Evolutionary conservation across 2,329 filamentous ascomycete genomes (phyloP).

Genomic region (Arthrocladium fulminans): DNA sequence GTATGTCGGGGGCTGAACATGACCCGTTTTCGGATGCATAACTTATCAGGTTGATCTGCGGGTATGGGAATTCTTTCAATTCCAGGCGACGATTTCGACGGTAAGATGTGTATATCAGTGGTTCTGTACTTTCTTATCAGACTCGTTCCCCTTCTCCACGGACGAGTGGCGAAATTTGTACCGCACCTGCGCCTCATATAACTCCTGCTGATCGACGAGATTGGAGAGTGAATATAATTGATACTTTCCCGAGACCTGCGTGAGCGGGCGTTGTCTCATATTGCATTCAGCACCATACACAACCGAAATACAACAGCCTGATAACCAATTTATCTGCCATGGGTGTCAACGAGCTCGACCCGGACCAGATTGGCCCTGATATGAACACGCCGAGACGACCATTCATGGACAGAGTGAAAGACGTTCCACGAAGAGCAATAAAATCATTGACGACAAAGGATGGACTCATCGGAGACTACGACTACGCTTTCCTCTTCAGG

Average conservation of each 20-base stretch:
- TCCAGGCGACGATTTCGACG: not conserved
- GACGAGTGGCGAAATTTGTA: not conserved
- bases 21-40: not conserved
- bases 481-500: slow-evolving; percentile 81
- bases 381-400: slow-evolving; percentile 28
- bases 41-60: not conserved
- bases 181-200: not conserved
- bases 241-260: not conserved
- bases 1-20: not conserved
- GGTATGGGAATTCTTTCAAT: not conserved
- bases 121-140: not conserved
- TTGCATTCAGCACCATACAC: not conserved
- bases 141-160: not conserved
- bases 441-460: slow-evolving; percentile 42
- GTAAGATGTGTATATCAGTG: not conserved
- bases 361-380: slow-evolving; percentile 37
- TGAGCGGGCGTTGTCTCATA: not conserved
- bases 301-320: not conserved
- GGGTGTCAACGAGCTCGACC: slow-evolving; percentile 18
- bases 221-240: not conserved
- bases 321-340: not conserved
- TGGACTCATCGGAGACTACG: slow-evolving; percentile 74
- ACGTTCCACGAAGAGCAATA: slow-evolving; percentile 25
- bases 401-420: slow-evolving; percentile 27
- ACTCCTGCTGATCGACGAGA: not conserved